Percentiles rank a stretch among this genome's conserved stretches.
Conservation (phyloP, 1,284 basidiomycete species). For the Bondarzewia mesenterica region DNA sequence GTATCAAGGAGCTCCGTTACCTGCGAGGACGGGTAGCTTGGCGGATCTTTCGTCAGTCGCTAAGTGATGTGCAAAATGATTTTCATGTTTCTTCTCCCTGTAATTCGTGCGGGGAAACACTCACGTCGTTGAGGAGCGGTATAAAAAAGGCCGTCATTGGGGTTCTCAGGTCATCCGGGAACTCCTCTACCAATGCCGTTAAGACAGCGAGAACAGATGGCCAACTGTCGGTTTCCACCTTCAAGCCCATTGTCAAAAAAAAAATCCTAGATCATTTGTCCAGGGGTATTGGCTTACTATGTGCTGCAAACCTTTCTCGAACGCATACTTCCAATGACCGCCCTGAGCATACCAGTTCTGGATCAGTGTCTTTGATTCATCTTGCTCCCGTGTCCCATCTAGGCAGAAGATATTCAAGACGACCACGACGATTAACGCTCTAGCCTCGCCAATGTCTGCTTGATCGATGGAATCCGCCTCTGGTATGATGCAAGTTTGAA, state of each 20-base stretch:
- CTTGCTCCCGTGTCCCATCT: slow-evolving; percentile 21
- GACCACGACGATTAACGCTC: slow-evolving; percentile 23
- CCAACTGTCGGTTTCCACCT: slow-evolving; percentile 41
- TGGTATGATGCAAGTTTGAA: slow-evolving; percentile 40
- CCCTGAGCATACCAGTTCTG: slow-evolving; percentile 33
- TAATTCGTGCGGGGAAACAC: slow-evolving; percentile 11
- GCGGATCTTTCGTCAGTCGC: slow-evolving; percentile 42
- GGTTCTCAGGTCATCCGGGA: slow-evolving; percentile 39
- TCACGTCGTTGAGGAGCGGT: slow-evolving; percentile 48
- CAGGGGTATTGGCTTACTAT: slow-evolving; percentile 26
- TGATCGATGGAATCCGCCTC: slow-evolving; percentile 31
- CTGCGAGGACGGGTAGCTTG: slow-evolving; percentile 32
- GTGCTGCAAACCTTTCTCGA: slow-evolving; percentile 33
- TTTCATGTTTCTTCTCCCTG: not conserved
- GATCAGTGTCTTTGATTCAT: slow-evolving; percentile 25
- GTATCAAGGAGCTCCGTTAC: slow-evolving; percentile 43
- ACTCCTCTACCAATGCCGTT: slow-evolving; percentile 28
- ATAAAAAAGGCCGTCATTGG: slow-evolving; percentile 30
- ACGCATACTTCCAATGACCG: slow-evolving; percentile 31
- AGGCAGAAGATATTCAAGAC: slow-evolving; percentile 33
- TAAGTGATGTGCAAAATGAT: slow-evolving; percentile 17
- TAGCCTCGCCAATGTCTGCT: slow-evolving; percentile 15
- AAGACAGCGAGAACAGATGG: slow-evolving; percentile 29
- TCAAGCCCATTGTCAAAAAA: slow-evolving; percentile 4
- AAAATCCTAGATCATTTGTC: not conserved